Conservation (phyloP, 2,329 filamentous ascomycete species). For the Cytospora piceae region DNA sequence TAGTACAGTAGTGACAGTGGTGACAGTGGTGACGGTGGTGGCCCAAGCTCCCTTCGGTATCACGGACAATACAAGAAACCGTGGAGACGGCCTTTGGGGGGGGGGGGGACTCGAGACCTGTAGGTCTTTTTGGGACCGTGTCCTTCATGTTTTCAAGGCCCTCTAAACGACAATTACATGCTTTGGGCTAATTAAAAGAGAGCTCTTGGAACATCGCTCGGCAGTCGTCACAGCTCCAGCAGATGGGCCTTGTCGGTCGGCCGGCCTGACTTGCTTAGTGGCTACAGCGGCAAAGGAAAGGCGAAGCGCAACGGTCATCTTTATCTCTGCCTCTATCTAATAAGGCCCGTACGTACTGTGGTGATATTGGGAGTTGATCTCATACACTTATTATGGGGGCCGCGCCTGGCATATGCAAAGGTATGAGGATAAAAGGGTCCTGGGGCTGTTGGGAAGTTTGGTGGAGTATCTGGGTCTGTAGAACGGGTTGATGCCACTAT, state of each 20-base stretch:
- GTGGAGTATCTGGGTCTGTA: not conserved
- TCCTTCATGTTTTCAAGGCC: too few relatives aligned
- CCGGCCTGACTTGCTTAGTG: not conserved
- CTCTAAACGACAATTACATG: too few relatives aligned
- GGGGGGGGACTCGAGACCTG: too few relatives aligned
- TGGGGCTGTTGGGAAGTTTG: not conserved
- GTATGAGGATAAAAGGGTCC: slow-evolving; percentile 1
- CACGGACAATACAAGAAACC: not conserved
- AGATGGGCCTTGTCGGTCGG: not conserved
- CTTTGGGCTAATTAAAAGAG: too few relatives aligned
- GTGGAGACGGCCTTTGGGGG: too few relatives aligned
- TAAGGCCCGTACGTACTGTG: too few relatives aligned
- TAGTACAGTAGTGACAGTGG: too few relatives aligned
- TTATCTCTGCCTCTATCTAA: slow-evolving; percentile 14
- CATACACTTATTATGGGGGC: not conserved
- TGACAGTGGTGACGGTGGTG: not conserved
- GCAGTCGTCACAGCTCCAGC: not conserved
- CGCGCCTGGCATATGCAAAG: not conserved
- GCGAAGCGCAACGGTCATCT: slow-evolving; percentile 13
- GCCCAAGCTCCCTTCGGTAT: slow-evolving; percentile 1
- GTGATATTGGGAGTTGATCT: not conserved
- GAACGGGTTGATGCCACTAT: not conserved
- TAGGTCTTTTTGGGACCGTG: too few relatives aligned
- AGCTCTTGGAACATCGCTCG: not conserved
- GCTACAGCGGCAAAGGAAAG: slow-evolving; percentile 15